phyloP scores from a whole-genome alignment of 495 filamentous ascomycete genomes.

The Trichoderma asperelloides region DNA sequence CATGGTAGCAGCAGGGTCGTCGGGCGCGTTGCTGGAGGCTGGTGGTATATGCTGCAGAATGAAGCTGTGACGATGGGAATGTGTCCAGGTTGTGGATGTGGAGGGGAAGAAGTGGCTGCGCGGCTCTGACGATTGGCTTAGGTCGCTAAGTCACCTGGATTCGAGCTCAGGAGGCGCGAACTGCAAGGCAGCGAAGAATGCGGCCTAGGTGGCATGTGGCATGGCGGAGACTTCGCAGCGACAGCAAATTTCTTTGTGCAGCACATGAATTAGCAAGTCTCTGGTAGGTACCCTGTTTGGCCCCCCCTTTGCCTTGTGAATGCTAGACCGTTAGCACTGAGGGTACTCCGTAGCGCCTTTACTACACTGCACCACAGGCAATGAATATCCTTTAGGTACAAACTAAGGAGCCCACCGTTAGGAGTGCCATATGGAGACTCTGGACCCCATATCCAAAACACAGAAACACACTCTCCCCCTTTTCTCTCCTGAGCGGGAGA shows the following conservation, averaged over 20 bases:
- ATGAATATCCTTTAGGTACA: background rate
- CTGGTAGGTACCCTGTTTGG: background rate
- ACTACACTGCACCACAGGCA: background rate
- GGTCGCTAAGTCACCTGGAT: constrained; percentile 9
- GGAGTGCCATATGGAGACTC: background rate
- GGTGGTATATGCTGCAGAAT: background rate
- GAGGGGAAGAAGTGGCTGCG: constrained; percentile 4
- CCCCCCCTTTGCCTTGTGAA: background rate
- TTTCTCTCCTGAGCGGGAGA: no score
- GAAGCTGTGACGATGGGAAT: background rate
- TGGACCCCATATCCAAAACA: background rate
- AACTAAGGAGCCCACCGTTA: background rate
- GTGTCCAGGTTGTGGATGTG: constrained; percentile 8
- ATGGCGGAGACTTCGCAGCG: background rate
- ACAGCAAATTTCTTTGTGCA: background rate
- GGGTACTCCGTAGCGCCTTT: background rate
- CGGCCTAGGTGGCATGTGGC: background rate
- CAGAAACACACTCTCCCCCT: no score
- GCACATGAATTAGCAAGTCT: background rate
- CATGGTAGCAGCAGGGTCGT: constrained; percentile 45
- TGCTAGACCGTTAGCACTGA: background rate
- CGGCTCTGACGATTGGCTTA: constrained; percentile 7
- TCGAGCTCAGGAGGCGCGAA: constrained; percentile 4
- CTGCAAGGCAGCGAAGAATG: constrained; percentile 1
- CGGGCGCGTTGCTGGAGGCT: background rate